These are phyloP conservation scores for Solanum paucissectum DNA, from an alignment of 257 asterid genomes.

Conservation along the genomic window DNA sequence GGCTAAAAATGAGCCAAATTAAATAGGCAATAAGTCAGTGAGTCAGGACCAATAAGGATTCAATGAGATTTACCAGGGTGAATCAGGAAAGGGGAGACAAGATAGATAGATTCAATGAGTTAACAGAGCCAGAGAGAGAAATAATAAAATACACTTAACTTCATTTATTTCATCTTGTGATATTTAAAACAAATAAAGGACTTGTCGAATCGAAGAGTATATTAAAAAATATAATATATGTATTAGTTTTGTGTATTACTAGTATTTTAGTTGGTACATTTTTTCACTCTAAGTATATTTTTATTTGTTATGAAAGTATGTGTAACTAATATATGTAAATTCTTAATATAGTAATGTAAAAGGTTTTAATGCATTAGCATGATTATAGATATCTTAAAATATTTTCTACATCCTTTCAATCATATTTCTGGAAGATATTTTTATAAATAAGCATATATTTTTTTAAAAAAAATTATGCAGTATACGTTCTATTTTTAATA, in stretches of 20 bases:
- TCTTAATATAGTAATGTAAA: too few relatives aligned
- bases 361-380: too few relatives aligned
- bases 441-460: too few relatives aligned
- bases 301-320: not conserved
- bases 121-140: not conserved
- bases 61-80: not conserved
- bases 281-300: too few relatives aligned
- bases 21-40: not conserved
- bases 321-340: too few relatives aligned
- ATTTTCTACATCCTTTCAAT: not conserved
- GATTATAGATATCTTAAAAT: not conserved
- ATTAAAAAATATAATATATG: not conserved
- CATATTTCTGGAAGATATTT: too few relatives aligned
- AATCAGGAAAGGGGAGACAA: not conserved
- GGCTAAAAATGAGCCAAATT: not conserved
- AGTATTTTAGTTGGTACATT: not conserved
- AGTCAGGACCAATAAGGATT: not conserved
- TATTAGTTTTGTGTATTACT: too few relatives aligned
- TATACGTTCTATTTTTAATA: too few relatives aligned
- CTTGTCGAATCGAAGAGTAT: not conserved
- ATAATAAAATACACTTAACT: not conserved
- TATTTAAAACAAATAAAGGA: not conserved
- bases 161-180: not conserved
- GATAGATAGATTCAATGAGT: not conserved
- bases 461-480: too few relatives aligned